Evolutionary conservation across 495 filamentous ascomycete genomes (phyloP), one percentile per base, ranked within the genome.

Genomic region (Penicillium bovifimosum): DNA sequence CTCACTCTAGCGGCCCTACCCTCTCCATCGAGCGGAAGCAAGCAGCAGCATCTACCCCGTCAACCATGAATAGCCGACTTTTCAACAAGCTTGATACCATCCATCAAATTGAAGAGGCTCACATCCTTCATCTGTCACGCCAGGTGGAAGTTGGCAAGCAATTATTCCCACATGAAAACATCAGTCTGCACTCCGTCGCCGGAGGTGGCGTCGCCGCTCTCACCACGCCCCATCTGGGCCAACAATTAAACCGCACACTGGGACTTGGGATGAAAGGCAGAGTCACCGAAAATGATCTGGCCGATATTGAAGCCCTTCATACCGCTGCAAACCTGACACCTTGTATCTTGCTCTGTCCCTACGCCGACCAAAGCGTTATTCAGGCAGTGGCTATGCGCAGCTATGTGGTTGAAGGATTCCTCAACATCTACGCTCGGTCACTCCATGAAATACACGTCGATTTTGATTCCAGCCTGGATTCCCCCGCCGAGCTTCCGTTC

Each of bases 161-260:
- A 28, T 18, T 55, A 28, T 49, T 55, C n/a, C 53, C 53, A 9
- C 16, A 43, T 5, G 53, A 55, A 18, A 50, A 42, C 29, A 49
- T 55, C 38, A 44, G 38, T n/a, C 17, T 50, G 7, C 46, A 55
- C 31, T 31, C 35, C 10, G 53, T 55, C 2, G 45, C 33, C 29
- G 38, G 38, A 2, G 53, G 53, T 38, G 53, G 53, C 9, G 46
- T 55, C 4, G 27, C 35, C 10, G 46, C 46, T 31, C 45, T 55
- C 38, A 55, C 53, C 38, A 55, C 33, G 27, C 45, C 53, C 11
- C 39, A 46, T 10, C 53, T 55, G n/a, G 53, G 53, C 11, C 27
- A 42, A 7, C 53, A 62, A 48, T 32, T 62, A 28, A 62, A 56
- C 42, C 53, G 53, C 41, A 51, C 46, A 17, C 55, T 56, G 16